Conservation (phyloP, 768 basidiomycete genomes). For the Serendipita indica region DNA sequence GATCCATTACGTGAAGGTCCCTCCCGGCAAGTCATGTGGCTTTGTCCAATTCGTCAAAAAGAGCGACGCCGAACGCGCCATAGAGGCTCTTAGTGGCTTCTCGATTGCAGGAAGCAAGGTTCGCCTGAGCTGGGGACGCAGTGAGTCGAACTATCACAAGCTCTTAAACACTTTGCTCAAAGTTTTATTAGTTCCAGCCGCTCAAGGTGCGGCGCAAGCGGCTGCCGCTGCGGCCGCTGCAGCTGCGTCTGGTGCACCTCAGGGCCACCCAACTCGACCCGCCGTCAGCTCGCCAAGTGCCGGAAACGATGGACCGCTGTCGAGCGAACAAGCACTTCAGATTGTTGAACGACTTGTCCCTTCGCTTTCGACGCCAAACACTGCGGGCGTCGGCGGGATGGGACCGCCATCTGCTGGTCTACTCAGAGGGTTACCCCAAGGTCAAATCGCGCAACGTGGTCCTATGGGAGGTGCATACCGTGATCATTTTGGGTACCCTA, state of each 20-base stretch:
- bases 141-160: constrained; percentile 42
- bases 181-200: constrained; percentile 1
- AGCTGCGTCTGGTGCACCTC: neutral
- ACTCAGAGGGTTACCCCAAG: neutral
- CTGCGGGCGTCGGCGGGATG: neutral
- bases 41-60: constrained; percentile 93
- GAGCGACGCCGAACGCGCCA: constrained; percentile 80
- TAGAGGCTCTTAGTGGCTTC: constrained; percentile 95
- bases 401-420: neutral
- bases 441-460: neutral
- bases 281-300: neutral
- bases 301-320: neutral
- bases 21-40: constrained; percentile 87
- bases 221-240: constrained; percentile 1
- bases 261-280: neutral
- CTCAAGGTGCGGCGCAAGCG: neutral
- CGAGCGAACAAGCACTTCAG: neutral
- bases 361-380: neutral
- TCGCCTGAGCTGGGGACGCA: constrained; percentile 83
- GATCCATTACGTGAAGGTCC: constrained; percentile 94
- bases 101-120: constrained; percentile 87
- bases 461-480: neutral
- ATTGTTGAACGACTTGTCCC: neutral
- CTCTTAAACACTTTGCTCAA: constrained; percentile 7
- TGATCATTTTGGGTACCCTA: neutral